These are phyloP conservation scores for Cladobotryum mycophilum DNA, from an alignment of 2,329 filamentous ascomycete genomes.

Conservation along the genomic window DNA sequence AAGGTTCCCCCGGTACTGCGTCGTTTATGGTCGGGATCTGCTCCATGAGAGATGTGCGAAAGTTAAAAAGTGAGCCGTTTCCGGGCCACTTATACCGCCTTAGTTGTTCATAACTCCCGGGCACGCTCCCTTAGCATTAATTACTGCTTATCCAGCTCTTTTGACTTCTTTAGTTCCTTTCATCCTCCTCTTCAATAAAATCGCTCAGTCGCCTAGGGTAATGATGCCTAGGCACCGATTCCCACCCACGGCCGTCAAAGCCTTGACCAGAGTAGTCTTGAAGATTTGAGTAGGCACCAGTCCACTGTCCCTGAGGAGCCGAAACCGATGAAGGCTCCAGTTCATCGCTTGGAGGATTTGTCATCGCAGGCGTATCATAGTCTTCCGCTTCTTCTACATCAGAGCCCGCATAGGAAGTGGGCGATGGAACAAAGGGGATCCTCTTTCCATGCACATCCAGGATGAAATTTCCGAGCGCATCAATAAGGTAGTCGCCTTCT, in stretches of 20 bases:
- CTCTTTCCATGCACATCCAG: constrained; percentile 56
- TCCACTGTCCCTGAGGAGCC: constrained; percentile 32
- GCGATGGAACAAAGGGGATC: constrained; percentile 45
- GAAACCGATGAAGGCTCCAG: constrained; percentile 26
- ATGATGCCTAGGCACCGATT: constrained; percentile 70
- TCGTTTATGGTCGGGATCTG: no score
- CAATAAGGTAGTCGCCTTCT: constrained; percentile 66
- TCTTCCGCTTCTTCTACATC: constrained; percentile 50
- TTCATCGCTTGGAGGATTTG: constrained; percentile 30
- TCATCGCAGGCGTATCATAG: constrained; percentile 48
- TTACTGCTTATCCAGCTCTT: constrained; percentile 64
- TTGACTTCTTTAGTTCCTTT: constrained; percentile 64
- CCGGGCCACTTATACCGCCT: no score
- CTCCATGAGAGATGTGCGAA: no score
- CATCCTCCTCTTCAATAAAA: constrained; percentile 80
- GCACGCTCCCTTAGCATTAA: constrained; percentile 51
- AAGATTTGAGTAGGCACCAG: constrained; percentile 33
- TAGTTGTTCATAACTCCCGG: no score
- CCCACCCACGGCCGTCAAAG: constrained; percentile 67
- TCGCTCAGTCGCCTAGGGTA: constrained; percentile 86
- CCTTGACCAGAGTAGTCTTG: constrained; percentile 62
- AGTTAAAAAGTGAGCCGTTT: no score
- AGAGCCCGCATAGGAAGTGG: constrained; percentile 41
- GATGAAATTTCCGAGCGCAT: constrained; percentile 54
- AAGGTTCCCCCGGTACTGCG: no score